Conservation (phyloP, 306 rosid genomes). For the Vigna hirtella region DNA sequence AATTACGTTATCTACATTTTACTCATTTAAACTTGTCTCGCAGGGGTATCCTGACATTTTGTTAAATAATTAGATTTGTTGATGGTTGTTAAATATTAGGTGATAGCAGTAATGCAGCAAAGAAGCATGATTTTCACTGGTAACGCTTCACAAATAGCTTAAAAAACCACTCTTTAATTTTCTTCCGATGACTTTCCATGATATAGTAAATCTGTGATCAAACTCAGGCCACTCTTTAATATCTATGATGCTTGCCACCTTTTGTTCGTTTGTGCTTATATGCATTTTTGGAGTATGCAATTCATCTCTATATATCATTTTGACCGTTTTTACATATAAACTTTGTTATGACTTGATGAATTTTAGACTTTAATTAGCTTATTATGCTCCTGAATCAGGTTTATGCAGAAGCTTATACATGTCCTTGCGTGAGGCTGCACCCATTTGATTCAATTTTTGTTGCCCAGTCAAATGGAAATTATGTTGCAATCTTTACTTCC, state of each 20-base stretch:
- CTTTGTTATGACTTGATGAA: constrained; percentile 9
- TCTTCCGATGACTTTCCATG: constrained; percentile 7
- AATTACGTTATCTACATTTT: not conserved
- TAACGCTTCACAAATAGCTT: constrained; percentile 10
- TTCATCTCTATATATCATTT: constrained; percentile 13
- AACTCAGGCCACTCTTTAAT: constrained; percentile 17
- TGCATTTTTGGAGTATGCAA: constrained; percentile 9
- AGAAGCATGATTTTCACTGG: not conserved
- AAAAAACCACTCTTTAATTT: not conserved
- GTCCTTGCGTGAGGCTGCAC: constrained; percentile 82
- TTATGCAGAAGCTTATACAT: constrained; percentile 91
- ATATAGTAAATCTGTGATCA: not conserved
- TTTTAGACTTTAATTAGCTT: constrained; percentile 40
- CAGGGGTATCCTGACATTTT: not conserved
- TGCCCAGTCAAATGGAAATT: constrained; percentile 90
- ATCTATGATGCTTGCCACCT: constrained; percentile 3
- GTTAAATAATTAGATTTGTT: not conserved
- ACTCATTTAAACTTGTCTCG: not conserved
- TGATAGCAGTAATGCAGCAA: not conserved
- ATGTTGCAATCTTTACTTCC: constrained; percentile 74
- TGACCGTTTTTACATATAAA: not conserved
- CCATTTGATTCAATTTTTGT: constrained; percentile 76
- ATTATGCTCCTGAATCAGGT: constrained; percentile 61
- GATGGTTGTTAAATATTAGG: constrained; percentile 6
- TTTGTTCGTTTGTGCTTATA: not conserved